A percentile compares a stretch with the other conserved stretches of the same genome.
phyloP scores from a whole-genome alignment of 495 filamentous ascomycete genomes.

The Penicillium flavigenum region DNA sequence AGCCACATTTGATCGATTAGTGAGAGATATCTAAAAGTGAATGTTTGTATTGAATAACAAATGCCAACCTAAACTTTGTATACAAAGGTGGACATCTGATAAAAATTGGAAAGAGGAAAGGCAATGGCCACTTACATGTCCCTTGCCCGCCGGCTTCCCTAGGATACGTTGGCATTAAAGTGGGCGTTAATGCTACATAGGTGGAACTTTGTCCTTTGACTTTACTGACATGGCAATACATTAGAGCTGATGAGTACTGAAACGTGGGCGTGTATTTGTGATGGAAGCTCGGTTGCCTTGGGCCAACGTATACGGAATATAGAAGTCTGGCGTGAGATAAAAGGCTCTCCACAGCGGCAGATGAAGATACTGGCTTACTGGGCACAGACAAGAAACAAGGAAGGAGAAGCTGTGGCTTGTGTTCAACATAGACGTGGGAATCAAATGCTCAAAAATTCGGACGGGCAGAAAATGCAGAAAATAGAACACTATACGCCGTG shows the following conservation, averaged over 20 bases:
- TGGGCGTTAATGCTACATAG: not conserved
- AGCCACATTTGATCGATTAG: too few relatives aligned
- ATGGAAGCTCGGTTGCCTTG: too few relatives aligned
- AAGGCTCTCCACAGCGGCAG: not conserved
- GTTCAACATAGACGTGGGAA: not conserved
- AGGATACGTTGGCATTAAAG: not conserved
- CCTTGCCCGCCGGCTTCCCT: too few relatives aligned
- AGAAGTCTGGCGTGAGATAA: not conserved
- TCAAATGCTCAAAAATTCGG: not conserved
- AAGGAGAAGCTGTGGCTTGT: not conserved
- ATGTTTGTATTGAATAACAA: too few relatives aligned
- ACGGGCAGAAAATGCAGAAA: slow-evolving; percentile 18
- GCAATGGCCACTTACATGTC: too few relatives aligned
- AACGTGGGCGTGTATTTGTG: not conserved
- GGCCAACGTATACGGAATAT: not conserved
- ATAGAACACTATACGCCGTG: slow-evolving; percentile 28
- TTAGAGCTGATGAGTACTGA: not conserved
- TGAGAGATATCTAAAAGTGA: too few relatives aligned
- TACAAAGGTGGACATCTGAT: too few relatives aligned
- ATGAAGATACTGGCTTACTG: not conserved
- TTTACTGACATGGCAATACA: not conserved
- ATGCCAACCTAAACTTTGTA: too few relatives aligned
- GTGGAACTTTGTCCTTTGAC: not conserved
- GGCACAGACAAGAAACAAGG: not conserved
- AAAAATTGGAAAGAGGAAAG: too few relatives aligned